Base-by-base conservation (phyloP, 2,329 filamentous ascomycete species). In the Cadophora sp. region DNA sequence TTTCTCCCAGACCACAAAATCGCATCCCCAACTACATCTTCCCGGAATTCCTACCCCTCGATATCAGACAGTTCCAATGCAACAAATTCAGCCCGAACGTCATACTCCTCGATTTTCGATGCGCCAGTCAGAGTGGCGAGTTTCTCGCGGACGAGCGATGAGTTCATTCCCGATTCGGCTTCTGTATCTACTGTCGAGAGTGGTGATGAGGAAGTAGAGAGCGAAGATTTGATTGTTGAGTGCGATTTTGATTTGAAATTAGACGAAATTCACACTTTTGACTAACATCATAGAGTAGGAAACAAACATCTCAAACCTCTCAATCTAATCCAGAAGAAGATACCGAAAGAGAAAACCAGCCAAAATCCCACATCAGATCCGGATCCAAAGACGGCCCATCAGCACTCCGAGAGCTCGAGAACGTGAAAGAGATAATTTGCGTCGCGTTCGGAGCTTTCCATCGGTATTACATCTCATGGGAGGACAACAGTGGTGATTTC, bases 61-160 rank as follows among this genome's bases (percentile, higher is more conserved):
- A 64, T 66, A 14, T 66, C 64, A 36, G 63, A 66, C 7, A 13
- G 36, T 13, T 39, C 36, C 9, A 47, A 27, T 8, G 53, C 45
- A 14, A 18, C 58, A 22, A 51, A 8, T 24, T 68, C 66, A 13
- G 64, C 68, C 0, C 59, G 68, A 48, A 66, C 65, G 1, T 72
- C 77, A 11, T 78, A 77, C 41, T 80, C 74, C 0, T 77, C 75
- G 72, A 79, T 80, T 4, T 76, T 78, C 11, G 79, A 77, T 64
- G 78, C 79, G 27, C 75, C 71, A 50, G 77, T 75, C 14, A 62
- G 67, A 53, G 50, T 68, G 4, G 62, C 78, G 11, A 71, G 67
- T 50, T 71, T 72, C 53, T 71, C 70, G 22, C 64, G 69, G 20
- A 71, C 69, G 14, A 59, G 69, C 9, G 59, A 64, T 24, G 45